Evolutionary conservation across 1,284 basidiomycete genomes (phyloP).

Genomic region (Cryptococcus maquisensis): DNA sequence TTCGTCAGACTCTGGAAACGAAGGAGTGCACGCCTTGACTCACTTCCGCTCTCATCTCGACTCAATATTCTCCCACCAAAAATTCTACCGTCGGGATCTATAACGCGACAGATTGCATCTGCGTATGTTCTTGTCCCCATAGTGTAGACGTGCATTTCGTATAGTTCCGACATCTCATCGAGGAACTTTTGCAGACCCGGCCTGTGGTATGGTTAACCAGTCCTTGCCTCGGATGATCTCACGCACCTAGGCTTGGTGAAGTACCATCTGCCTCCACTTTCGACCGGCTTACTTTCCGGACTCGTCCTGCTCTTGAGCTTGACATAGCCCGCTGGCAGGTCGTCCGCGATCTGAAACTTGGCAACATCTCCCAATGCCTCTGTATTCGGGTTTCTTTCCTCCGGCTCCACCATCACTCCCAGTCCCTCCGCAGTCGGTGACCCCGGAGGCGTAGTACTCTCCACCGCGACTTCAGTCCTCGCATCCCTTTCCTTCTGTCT

Average conservation of each 20-base stretch:
- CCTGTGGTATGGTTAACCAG: conserved; percentile 50
- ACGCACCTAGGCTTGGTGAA: conserved; percentile 91
- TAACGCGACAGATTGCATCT: conserved; percentile 85
- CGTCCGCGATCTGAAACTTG: conserved; percentile 77
- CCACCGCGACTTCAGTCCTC: conserved; percentile 37
- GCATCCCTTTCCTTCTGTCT: conserved; percentile 48
- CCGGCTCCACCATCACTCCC: conserved; percentile 12
- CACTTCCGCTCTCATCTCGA: conserved; percentile 88
- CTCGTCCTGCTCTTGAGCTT: conserved; percentile 39
- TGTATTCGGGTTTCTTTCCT: conserved; percentile 42
- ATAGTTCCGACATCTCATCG: conserved; percentile 64
- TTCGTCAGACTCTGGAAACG: not conserved
- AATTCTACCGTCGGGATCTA: conserved; percentile 80
- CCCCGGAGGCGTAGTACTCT: conserved; percentile 16
- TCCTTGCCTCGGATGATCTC: not conserved
- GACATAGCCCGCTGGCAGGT: conserved; percentile 41
- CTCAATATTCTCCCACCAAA: conserved; percentile 87
- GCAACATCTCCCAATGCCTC: conserved; percentile 68
- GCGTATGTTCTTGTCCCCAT: conserved; percentile 98
- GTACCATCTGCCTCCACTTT: conserved; percentile 70
- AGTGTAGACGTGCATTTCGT: conserved; percentile 99
- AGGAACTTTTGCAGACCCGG: conserved; percentile 84
- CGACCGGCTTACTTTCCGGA: conserved; percentile 45
- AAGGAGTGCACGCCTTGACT: conserved; percentile 10
- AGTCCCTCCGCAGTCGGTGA: conserved; percentile 9